Base-by-base conservation (phyloP, 257 asterid genomes). In the Plectranthus barbatus region DNA sequence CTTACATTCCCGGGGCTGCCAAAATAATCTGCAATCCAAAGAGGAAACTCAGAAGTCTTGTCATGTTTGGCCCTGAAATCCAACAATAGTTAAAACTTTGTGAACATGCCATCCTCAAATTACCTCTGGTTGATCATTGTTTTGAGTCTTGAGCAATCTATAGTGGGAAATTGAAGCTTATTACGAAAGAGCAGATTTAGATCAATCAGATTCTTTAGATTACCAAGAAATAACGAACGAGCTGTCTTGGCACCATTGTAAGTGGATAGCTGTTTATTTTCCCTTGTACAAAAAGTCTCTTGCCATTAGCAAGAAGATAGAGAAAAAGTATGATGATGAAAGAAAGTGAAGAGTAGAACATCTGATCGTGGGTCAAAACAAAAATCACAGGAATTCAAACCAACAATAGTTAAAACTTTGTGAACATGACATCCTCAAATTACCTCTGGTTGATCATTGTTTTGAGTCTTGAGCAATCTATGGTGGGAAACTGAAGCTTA, bases 1-100 rank as follows among this genome's bases (percentile, higher is more conserved):
- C 71, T 76, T 78, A 72, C 90, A 82, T 52, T 78, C 80, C 66
- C 80, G 85, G 66, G 80, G 92, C 75, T 84, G 92, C 92, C 89
- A 84, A 55, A 82, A 82, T 62, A 84, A 74, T 72, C 92, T 82
- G 83, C 80, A 60, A 15, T 17, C 53, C 23, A 62, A 52, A 5
- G 8, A 56, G 48, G 68, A 55, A 54, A 47, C 49, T 34, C 12
- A 3, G 37, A 9, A 26, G 33, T 54, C 36, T 9, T 12, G 62
- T 19, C 24, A 5, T 31, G 31, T 37, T 21, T 26, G 31, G 21
- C 56, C 24, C 41, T 46, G 26, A 42, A 18, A 44, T 12, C 42
- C 52, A 17, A 65, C 47, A 23, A 65, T 39, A 18, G 18, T 51
- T 24, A 4, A 15, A 29, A 20, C 31, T 52, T 17, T 36, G 23